A percentile compares a stretch with the other conserved stretches of the same genome.
Conservation (phyloP, 768 basidiomycete genomes). For the Tricholoma sp. region DNA sequence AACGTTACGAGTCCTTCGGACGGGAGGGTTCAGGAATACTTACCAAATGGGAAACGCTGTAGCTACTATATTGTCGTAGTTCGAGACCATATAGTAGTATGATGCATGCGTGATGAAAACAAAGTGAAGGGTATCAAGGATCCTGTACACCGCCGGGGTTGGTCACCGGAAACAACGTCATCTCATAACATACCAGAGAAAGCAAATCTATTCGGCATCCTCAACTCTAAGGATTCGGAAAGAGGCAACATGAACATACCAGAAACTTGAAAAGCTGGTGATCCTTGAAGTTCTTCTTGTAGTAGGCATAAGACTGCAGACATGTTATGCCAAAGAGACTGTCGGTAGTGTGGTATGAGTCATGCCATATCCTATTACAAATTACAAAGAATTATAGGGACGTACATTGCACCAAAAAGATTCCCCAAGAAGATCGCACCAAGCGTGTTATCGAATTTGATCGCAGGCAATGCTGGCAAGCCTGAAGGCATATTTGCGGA, state of each 20-base stretch:
- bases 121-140: conserved; percentile 11
- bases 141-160: neutral
- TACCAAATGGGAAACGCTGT: too few relatives aligned
- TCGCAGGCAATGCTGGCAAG: too few relatives aligned
- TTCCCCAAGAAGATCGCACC: too few relatives aligned
- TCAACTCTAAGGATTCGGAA: neutral
- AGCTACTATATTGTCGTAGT: conserved; percentile 6
- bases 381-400: too few relatives aligned
- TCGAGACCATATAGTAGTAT: conserved; percentile 10
- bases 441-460: too few relatives aligned
- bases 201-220: conserved; percentile 3
- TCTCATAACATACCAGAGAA: conserved; percentile 5
- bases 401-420: too few relatives aligned
- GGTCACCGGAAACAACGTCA: too few relatives aligned
- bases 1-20: too few relatives aligned
- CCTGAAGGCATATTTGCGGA: too few relatives aligned
- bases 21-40: too few relatives aligned
- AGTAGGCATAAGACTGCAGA: conserved; percentile 10
- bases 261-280: conserved; percentile 1
- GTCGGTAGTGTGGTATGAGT: conserved; percentile 9
- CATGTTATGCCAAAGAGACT: conserved; percentile 19
- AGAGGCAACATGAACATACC: neutral
- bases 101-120: conserved; percentile 7
- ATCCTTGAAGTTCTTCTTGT: conserved; percentile 2
- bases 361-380: too few relatives aligned